Percentiles rank a stretch among this genome's conserved stretches.
Evolutionary conservation across 768 basidiomycete genomes (phyloP).

Genomic region (Pleurotus citrinopileatus): DNA sequence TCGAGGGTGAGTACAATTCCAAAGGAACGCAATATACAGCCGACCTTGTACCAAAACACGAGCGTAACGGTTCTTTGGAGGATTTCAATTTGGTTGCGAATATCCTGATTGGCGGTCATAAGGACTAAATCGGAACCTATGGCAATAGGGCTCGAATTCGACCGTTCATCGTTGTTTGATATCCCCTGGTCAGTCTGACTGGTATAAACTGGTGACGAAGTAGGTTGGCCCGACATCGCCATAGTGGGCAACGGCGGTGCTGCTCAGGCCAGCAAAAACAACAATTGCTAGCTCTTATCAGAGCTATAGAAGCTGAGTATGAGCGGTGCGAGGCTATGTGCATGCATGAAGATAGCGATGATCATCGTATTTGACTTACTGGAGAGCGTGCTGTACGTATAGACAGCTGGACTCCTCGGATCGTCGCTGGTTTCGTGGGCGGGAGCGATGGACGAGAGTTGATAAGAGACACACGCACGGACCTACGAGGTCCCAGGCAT

Average conservation of each 20-base stretch:
- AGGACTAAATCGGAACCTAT: slow-evolving; percentile 7
- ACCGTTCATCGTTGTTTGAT: background rate
- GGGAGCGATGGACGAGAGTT: slow-evolving; percentile 11
- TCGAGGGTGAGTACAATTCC: background rate
- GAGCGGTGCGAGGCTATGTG: background rate
- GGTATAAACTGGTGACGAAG: background rate
- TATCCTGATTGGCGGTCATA: slow-evolving; percentile 9
- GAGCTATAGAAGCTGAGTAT: background rate
- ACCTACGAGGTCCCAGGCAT: slow-evolving; percentile 2
- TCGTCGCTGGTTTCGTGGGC: slow-evolving; percentile 11
- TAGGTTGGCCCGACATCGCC: background rate
- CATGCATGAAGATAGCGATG: no score
- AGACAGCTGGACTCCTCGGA: slow-evolving; percentile 12
- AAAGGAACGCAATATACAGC: background rate
- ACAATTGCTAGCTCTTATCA: background rate
- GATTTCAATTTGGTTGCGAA: slow-evolving; percentile 13
- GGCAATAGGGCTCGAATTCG: slow-evolving; percentile 1
- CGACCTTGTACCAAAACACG: slow-evolving; percentile 15
- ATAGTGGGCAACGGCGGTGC: background rate
- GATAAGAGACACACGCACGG: slow-evolving; percentile 10
- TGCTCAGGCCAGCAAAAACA: background rate
- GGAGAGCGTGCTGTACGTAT: slow-evolving; percentile 8
- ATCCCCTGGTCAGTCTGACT: background rate
- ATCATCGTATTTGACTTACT: background rate
- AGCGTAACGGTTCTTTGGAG: slow-evolving; percentile 17